phyloP scores from a whole-genome alignment of 306 rosid genomes.

The Gastrolobium villosum region DNA sequence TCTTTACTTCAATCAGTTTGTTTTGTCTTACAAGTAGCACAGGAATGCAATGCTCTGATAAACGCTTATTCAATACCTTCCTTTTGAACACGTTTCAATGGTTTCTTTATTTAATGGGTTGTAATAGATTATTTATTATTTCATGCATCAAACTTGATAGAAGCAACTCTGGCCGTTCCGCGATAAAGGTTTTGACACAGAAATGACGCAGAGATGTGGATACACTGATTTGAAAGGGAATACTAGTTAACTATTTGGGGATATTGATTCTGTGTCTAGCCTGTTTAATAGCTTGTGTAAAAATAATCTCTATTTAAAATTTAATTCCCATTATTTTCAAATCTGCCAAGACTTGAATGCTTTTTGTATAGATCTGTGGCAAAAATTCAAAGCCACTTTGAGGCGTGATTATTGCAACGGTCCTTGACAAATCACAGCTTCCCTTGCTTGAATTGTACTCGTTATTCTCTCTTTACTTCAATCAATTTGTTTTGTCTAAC shows the following conservation, averaged over 20 bases:
- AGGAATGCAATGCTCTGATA: neutral
- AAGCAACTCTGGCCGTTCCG: no score
- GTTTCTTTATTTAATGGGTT: neutral
- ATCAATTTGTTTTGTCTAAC: conserved; percentile 53
- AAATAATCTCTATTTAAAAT: neutral
- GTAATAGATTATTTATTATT: neutral
- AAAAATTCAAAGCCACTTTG: conserved; percentile 44
- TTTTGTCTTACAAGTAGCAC: conserved; percentile 46
- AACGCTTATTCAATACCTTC: neutral
- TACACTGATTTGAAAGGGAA: no score
- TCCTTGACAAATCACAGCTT: conserved; percentile 50
- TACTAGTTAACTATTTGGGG: no score
- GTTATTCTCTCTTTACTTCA: conserved; percentile 47
- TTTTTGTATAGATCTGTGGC: conserved; percentile 35
- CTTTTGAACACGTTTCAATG: neutral
- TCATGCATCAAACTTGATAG: no score
- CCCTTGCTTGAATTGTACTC: conserved; percentile 45
- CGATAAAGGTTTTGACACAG: no score
- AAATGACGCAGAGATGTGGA: no score
- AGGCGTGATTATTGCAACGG: conserved; percentile 49
- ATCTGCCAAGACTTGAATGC: conserved; percentile 33
- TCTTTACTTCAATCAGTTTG: conserved; percentile 50
- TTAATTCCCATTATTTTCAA: neutral
- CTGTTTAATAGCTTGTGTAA: conserved; percentile 14
- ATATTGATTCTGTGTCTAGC: no score